Evolutionary conservation across 495 filamentous ascomycete genomes (phyloP).

Genomic region (Talaromyces wortmannii): DNA sequence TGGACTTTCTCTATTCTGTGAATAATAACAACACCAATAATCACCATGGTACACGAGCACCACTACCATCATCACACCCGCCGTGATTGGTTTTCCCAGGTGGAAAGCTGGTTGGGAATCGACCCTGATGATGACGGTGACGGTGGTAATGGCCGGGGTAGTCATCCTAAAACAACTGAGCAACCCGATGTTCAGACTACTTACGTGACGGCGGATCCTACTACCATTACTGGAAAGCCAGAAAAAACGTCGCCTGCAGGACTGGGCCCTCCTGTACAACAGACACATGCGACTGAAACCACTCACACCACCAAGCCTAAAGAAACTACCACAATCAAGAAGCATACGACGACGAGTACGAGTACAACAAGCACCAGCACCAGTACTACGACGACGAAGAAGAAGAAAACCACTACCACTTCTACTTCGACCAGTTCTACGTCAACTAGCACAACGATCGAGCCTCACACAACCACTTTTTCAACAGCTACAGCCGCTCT

Average conservation of each 20-base stretch:
- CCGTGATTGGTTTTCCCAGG: slow-evolving; percentile 1
- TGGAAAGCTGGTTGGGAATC: not conserved
- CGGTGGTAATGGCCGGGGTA: slow-evolving; percentile 18
- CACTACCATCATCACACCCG: slow-evolving; percentile 1
- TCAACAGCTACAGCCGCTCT: slow-evolving; percentile 11
- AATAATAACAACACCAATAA: not conserved
- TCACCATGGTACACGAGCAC: slow-evolving; percentile 2
- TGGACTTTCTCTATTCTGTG: not conserved
- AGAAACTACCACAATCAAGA: slow-evolving; percentile 3
- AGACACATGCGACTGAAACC: slow-evolving; percentile 8
- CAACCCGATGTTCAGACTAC: too few relatives aligned
- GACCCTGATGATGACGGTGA: not conserved
- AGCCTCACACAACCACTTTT: slow-evolving; percentile 19
- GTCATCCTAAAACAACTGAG: slow-evolving; percentile 40
- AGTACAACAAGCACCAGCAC: slow-evolving; percentile 13
- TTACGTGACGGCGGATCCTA: too few relatives aligned
- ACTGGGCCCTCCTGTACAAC: slow-evolving; percentile 13
- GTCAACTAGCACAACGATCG: slow-evolving; percentile 7
- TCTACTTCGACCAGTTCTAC: slow-evolving; percentile 12
- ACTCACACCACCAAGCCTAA: slow-evolving; percentile 5
- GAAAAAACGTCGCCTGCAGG: slow-evolving; percentile 4
- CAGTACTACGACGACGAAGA: slow-evolving; percentile 5
- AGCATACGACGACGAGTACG: slow-evolving; percentile 15
- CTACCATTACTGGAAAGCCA: too few relatives aligned
- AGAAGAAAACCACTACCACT: slow-evolving; percentile 10